Percentiles rank a stretch among this genome's conserved stretches.
Conservation (phyloP, 2,329 filamentous ascomycete genomes). For the Atkinsonella hypoxylon region DNA sequence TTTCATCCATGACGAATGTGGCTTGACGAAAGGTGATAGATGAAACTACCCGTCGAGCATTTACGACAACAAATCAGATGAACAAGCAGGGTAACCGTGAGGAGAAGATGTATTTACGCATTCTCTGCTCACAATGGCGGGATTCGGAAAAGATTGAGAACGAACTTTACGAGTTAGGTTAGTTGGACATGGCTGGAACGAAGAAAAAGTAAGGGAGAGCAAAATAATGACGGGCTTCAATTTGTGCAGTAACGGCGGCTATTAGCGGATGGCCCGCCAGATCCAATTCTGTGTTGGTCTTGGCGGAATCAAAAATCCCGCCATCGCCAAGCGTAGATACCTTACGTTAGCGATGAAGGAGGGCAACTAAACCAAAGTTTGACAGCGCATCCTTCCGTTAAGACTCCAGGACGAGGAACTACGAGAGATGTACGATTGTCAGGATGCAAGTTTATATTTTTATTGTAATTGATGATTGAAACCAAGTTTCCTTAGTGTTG, state of each 20-base stretch:
- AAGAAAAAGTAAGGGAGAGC: too few species aligned
- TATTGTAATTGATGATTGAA: neutral
- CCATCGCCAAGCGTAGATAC: too few species aligned
- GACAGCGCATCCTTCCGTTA: neutral
- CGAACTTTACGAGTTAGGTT: neutral
- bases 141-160: neutral
- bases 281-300: too few species aligned
- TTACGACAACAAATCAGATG: neutral
- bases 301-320: too few species aligned
- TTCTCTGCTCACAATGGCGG: neutral
- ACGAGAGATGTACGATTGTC: constrained; percentile 11
- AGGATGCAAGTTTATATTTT: constrained; percentile 6
- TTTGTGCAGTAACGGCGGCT: too few species aligned
- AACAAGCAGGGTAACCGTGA: neutral
- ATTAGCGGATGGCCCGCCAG: too few species aligned
- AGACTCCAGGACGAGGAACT: constrained; percentile 1
- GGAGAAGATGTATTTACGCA: neutral
- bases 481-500: constrained; percentile 1
- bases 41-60: constrained; percentile 10
- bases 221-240: too few species aligned
- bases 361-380: neutral
- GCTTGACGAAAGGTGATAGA: constrained; percentile 26
- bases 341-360: neutral
- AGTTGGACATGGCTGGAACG: too few species aligned
- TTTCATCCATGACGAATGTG: constrained; percentile 12